phyloP scores from a whole-genome alignment of 495 filamentous ascomycete species.

The Choiromyces venosus region DNA sequence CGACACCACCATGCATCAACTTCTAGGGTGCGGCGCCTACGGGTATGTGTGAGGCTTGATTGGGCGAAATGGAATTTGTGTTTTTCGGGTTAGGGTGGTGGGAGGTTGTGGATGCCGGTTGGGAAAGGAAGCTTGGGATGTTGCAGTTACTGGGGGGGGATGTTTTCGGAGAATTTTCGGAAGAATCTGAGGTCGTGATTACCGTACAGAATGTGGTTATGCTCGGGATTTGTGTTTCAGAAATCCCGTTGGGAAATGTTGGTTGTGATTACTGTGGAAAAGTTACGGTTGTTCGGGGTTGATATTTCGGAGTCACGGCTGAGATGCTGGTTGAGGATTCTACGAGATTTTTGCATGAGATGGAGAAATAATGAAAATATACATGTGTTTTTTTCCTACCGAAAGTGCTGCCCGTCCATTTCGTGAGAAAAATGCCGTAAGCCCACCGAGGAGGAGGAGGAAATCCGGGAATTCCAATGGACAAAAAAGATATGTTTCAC shows the following conservation, averaged over 20 bases:
- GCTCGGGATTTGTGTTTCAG: background rate
- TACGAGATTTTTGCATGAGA: background rate
- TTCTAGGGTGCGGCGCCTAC: background rate
- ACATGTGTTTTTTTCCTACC: background rate
- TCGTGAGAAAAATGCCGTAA: background rate
- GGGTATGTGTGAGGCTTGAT: background rate
- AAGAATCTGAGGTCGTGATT: background rate
- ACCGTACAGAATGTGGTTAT: background rate
- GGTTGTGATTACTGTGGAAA: background rate
- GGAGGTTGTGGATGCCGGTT: background rate
- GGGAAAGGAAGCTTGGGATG: background rate
- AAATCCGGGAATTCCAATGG: background rate
- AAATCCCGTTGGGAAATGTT: background rate
- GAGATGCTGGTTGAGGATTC: background rate
- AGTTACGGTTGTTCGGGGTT: background rate
- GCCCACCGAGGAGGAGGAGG: background rate
- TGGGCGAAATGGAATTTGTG: background rate
- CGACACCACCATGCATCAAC: background rate
- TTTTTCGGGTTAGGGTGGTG: background rate
- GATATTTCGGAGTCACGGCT: background rate
- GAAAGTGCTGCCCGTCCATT: background rate
- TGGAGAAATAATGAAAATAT: background rate
- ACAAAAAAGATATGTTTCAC: background rate
- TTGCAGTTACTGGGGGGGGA: background rate
- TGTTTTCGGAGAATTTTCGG: background rate